These are phyloP conservation scores for Coemansia sp. DNA, from an alignment of 192 early-diverging fungal species.

Conservation along the genomic window DNA sequence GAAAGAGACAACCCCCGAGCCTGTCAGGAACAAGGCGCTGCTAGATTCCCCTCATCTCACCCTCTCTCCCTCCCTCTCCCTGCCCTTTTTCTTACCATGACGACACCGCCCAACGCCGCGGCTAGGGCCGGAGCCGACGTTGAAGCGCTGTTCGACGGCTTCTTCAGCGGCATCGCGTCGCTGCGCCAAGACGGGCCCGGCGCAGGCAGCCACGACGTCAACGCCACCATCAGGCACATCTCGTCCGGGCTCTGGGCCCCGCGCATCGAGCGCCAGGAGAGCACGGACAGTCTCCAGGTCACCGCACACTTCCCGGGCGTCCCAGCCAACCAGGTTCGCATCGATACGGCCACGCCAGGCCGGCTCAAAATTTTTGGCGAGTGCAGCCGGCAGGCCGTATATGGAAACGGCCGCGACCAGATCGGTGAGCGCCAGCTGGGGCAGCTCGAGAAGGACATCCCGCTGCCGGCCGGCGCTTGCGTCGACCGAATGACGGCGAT, in stretches of 20 bases:
- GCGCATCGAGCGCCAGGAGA: conserved; percentile 22
- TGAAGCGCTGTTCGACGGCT: conserved; percentile 36
- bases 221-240: conserved; percentile 27
- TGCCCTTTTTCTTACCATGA: background rate
- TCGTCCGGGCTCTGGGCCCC: conserved; percentile 41
- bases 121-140: conserved; percentile 35
- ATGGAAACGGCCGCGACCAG: conserved; percentile 22
- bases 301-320: conserved; percentile 28
- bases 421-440: conserved; percentile 44
- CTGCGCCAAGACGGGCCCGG: conserved; percentile 17
- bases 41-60: no score
- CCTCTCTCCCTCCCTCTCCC: background rate
- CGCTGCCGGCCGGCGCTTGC: conserved; percentile 25
- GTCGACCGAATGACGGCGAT: conserved; percentile 29
- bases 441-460: conserved; percentile 48
- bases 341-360: conserved; percentile 28
- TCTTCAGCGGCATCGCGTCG: conserved; percentile 42
- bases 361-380: conserved; percentile 42
- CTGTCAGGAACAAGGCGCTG: no score
- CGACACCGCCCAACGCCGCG: background rate
- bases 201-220: conserved; percentile 9
- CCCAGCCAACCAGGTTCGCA: conserved; percentile 30
- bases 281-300: conserved; percentile 10
- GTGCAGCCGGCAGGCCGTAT: conserved; percentile 23
- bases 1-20: no score